Evolutionary conservation across 495 filamentous ascomycete genomes (phyloP), one percentile per base, ranked within the genome.

Genomic region (Penicillium cosmopolitanum): DNA sequence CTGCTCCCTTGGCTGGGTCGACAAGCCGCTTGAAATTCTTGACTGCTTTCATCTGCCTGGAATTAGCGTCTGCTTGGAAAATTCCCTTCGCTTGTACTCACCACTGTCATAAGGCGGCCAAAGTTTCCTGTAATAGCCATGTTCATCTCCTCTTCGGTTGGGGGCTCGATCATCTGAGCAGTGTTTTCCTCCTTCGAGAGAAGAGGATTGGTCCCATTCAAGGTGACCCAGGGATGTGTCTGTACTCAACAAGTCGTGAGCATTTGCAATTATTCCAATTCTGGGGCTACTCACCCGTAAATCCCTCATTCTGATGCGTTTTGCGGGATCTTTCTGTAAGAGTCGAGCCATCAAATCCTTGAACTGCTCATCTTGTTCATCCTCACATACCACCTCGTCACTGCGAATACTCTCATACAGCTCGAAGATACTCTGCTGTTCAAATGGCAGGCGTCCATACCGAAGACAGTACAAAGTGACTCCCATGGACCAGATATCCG

Each of bases 401-500:
- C 78, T 84, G 58, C 87, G 87, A 70, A 98, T 98, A 7, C 92
- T 85, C 60, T 96, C 87, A 63, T 94, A 98, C 52, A 98, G 82
- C 25, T 96, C 93, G 42, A 98, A 77, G 36, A 97, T 85, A 33
- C 85, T 87, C 10, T 81, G 74, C 53, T 88, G 82, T 61, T 90
- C 89, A 65, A 97, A 98, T 0, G 95, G 95, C 46, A 98, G 84
- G 43, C 75, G 79, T 13, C 95, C 95, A 71, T 95, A 98, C 43
- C 90, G 83, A 19, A 98, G 81, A 70, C 95, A 98, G 68, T 96
- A 98, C 12, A 98, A 75, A 1, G 93, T 94, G 3, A 97, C 89
- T 8, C 95, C 95, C 96, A 98, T 98, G 0, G 96, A 96, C 95
- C 95, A 98, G 31, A 98, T 89, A 75, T 98, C 95, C 7, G 92